Evolutionary conservation across 2,329 filamentous ascomycete species (phyloP), one percentile per base, ranked within the genome.

Genomic region (Sporothrix luriei): DNA sequence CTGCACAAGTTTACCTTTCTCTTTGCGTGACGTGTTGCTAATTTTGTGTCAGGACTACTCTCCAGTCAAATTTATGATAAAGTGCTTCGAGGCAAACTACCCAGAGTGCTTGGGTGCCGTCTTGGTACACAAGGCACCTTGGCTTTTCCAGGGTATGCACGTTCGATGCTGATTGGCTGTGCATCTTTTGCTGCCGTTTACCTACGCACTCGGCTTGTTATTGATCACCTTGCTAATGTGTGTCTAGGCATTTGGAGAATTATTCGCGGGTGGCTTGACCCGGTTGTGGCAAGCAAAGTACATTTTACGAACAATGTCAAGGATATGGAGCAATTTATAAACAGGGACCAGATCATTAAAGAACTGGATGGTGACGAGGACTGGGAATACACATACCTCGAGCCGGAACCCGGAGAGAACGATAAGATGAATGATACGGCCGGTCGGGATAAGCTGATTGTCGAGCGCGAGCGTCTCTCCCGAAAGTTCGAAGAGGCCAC

Each of bases 41-140:
- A 75, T 76, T 46, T 52, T 16, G 14, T 14, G 13, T 69, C 19
- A 90, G 88, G 95, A 99, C 79, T 98, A 98, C 78, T 88, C 91
- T 0, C 94, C 95, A 0, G 92, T 99, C 70, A 99, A 97, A 77
- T 99, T 98, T 81, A 97, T 99, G 91, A 97, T 99, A 80, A 97
- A 97, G 80, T 97, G 94, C 79, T 99, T 99, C 77, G 95, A 99
- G 82, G 95, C 95, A 71, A 98, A 99, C 78, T 99, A 98, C 75
- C 95, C 95, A 0, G 95, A 99, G 79, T 94, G 89, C 62, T 85
- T 99, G 0, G 95, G 94, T 38, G 86, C 91, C 2, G 92, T 98
- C 2, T 86, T 98, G 59, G 92, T 99, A 49, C 95, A 99, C 83
- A 97, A 97, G 79, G 90, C 95, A 0, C 95, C 95, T 3, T 99